These are phyloP conservation scores for Grigorovia yakushimaensis DNA, from an alignment of 805 yeast species.

Conservation along the genomic window DNA sequence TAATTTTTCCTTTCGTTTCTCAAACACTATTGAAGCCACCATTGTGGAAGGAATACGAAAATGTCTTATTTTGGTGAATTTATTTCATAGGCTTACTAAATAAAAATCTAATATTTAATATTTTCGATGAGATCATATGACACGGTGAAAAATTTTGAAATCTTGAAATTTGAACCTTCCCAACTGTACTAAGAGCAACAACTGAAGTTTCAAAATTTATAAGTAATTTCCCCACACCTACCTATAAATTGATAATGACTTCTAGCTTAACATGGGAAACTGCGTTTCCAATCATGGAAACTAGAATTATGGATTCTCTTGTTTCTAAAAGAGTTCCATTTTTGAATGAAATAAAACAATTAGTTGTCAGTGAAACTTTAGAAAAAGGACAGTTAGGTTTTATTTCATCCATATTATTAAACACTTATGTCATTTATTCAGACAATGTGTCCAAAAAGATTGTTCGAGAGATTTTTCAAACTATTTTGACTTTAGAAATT, in stretches of 20 bases:
- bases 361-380: slow-evolving; percentile 12
- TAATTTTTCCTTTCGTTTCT: too few relatives aligned
- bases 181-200: background rate
- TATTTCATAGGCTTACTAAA: background rate
- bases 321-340: slow-evolving; percentile 22
- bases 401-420: slow-evolving; percentile 32
- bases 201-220: background rate
- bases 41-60: too few relatives aligned
- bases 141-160: background rate
- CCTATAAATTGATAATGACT: slow-evolving; percentile 4
- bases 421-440: slow-evolving; percentile 41
- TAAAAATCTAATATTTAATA: too few relatives aligned
- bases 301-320: slow-evolving; percentile 16
- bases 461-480: slow-evolving; percentile 33
- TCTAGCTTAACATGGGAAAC: slow-evolving; percentile 16
- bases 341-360: slow-evolving; percentile 14
- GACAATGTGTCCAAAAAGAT: slow-evolving; percentile 40
- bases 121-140: background rate
- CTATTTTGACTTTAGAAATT: slow-evolving; percentile 28
- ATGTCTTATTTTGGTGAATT: background rate
- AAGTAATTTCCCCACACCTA: background rate
- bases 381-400: slow-evolving; percentile 20
- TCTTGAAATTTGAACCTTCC: background rate
- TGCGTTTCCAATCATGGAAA: slow-evolving; percentile 14
- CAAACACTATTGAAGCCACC: too few relatives aligned